Evolutionary conservation across 345 rosid genomes (phyloP).

Genomic region (Lenwebbia sp.): DNA sequence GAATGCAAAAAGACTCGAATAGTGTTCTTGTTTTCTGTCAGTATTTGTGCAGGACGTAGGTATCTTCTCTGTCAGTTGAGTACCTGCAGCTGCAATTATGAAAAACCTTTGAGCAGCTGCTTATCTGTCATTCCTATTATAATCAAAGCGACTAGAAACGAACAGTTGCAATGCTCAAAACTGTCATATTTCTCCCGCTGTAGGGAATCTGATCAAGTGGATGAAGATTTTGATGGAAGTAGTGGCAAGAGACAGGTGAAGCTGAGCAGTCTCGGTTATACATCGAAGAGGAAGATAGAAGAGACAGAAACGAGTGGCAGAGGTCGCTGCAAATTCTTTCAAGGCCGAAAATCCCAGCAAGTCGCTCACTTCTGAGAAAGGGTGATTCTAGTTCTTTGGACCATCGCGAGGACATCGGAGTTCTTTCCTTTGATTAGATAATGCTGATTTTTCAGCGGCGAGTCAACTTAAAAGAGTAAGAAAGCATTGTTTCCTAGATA

Average conservation of each 20-base stretch:
- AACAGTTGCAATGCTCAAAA: background rate
- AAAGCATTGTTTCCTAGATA: background rate
- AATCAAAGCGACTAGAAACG: background rate
- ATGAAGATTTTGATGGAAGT: conserved; percentile 38
- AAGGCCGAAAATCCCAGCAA: conserved; percentile 67
- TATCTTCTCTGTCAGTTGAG: background rate
- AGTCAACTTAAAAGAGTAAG: background rate
- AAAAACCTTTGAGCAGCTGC: background rate
- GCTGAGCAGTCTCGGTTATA: conserved; percentile 55
- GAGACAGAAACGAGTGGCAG: conserved; percentile 75
- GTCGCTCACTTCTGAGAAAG: conserved; percentile 44
- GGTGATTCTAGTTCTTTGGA: background rate
- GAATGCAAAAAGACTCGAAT: background rate
- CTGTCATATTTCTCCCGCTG: background rate
- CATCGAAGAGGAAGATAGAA: conserved; percentile 56
- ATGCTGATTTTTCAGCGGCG: background rate
- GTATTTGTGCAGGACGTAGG: background rate
- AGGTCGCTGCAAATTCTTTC: conserved; percentile 84
- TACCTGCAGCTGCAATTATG: background rate
- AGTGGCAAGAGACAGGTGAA: conserved; percentile 55
- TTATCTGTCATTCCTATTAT: background rate
- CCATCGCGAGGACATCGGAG: background rate
- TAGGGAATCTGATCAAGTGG: conserved; percentile 67
- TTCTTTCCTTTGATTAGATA: background rate
- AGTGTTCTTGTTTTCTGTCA: background rate